These are phyloP conservation scores for Lachnellula occidentalis DNA, from an alignment of 2,329 filamentous ascomycete species.

Conservation along the genomic window DNA sequence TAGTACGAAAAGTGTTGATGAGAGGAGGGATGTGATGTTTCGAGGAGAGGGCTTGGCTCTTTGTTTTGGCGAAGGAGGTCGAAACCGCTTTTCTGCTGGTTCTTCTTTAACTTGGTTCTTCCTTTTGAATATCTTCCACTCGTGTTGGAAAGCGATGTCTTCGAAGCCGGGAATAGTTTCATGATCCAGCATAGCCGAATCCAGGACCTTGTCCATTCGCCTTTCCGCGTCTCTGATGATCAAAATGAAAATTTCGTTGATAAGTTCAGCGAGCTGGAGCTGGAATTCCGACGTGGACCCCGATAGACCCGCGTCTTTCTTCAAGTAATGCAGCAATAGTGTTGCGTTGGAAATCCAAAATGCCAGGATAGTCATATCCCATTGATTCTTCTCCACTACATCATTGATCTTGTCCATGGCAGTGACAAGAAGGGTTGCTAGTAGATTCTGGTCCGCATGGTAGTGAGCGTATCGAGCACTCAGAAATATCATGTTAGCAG, in stretches of 20 bases:
- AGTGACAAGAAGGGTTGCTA: constrained; percentile 72
- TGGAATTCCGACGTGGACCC: constrained; percentile 84
- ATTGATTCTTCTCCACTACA: constrained; percentile 91
- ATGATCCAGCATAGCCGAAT: constrained; percentile 91
- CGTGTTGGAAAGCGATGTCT: constrained; percentile 93
- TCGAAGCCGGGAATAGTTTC: constrained; percentile 97
- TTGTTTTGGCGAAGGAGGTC: constrained; percentile 89
- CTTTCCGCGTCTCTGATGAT: constrained; percentile 95
- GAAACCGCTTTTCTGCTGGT: constrained; percentile 81
- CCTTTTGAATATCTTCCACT: constrained; percentile 95
- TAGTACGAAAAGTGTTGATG: constrained; percentile 91
- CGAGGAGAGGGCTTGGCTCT: constrained; percentile 87
- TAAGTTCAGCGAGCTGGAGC: constrained; percentile 84
- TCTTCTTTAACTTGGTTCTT: constrained; percentile 89
- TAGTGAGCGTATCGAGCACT: constrained; percentile 96
- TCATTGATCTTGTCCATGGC: constrained; percentile 97
- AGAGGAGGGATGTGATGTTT: constrained; percentile 92
- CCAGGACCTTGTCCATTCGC: constrained; percentile 91
- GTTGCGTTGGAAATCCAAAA: constrained; percentile 99
- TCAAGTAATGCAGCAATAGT: constrained; percentile 89
- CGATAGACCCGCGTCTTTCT: constrained; percentile 82
- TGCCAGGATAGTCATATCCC: constrained; percentile 98
- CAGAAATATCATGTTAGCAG: constrained; percentile 93
- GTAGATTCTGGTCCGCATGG: constrained; percentile 79
- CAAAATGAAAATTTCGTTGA: constrained; percentile 97